A percentile compares a stretch with the other conserved stretches of the same genome.
Conservation (phyloP, 352 stramenopile genomes). For the Phytopythium montanum region DNA sequence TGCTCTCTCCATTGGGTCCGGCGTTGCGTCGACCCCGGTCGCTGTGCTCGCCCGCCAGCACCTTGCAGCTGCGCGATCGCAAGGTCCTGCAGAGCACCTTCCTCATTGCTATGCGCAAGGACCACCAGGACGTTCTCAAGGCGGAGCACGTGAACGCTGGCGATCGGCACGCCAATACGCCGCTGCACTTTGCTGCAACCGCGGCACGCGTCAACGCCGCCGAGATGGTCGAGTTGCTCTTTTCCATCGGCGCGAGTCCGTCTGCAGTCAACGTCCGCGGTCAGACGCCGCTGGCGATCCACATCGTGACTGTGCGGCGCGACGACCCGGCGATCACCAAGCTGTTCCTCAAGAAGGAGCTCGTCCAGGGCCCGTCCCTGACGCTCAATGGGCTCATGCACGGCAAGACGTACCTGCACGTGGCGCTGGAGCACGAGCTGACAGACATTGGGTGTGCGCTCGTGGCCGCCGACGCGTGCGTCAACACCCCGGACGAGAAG, state of each 20-base stretch:
- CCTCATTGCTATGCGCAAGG: slow-evolving; percentile 81
- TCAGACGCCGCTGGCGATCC: slow-evolving; percentile 80
- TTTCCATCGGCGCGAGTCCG: slow-evolving; percentile 58
- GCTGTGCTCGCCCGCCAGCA: slow-evolving; percentile 41
- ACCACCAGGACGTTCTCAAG: slow-evolving; percentile 72
- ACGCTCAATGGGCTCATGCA: slow-evolving; percentile 65
- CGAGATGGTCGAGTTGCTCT: slow-evolving; percentile 68
- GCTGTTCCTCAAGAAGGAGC: slow-evolving; percentile 50
- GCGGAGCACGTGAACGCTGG: slow-evolving; percentile 76
- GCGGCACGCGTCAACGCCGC: slow-evolving; percentile 45
- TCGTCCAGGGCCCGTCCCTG: slow-evolving; percentile 14
- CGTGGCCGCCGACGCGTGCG: slow-evolving; percentile 68
- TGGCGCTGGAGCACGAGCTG: slow-evolving; percentile 67
- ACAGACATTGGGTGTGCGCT: slow-evolving; percentile 64
- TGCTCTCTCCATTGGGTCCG: background rate
- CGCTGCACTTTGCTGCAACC: slow-evolving; percentile 79
- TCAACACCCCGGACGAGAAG: slow-evolving; percentile 79
- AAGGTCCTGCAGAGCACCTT: slow-evolving; percentile 86
- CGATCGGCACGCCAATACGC: slow-evolving; percentile 77
- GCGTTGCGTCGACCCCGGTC: slow-evolving; percentile 12
- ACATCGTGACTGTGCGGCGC: slow-evolving; percentile 73
- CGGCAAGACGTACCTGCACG: slow-evolving; percentile 81
- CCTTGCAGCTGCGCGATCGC: slow-evolving; percentile 69
- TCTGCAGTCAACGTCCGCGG: slow-evolving; percentile 71
- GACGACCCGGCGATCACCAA: slow-evolving; percentile 55